Evolutionary conservation across 2,329 filamentous ascomycete genomes (phyloP).

Genomic region (Colletotrichum gloeosporioides): DNA sequence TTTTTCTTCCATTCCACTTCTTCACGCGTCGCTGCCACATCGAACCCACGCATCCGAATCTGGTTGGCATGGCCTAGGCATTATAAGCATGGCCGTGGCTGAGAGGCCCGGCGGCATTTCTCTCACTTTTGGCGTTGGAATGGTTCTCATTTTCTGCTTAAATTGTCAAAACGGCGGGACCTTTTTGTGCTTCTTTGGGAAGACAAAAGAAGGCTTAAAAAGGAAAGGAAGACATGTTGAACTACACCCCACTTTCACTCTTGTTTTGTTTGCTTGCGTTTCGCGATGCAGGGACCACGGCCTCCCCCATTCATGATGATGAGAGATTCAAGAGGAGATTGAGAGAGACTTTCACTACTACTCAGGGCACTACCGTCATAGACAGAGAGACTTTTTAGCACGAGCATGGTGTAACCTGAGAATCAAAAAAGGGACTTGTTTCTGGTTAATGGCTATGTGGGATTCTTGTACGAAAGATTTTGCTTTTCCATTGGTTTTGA

Average conservation of each 20-base stretch:
- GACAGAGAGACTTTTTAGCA: constrained; percentile 21
- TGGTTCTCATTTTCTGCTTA: neutral
- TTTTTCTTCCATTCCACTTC: neutral
- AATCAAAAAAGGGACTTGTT: constrained; percentile 22
- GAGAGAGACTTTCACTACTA: constrained; percentile 21
- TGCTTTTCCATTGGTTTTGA: constrained; percentile 9
- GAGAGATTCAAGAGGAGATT: constrained; percentile 23
- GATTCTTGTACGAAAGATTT: constrained; percentile 21
- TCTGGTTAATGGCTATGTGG: constrained; percentile 18
- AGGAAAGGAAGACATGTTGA: constrained; percentile 14
- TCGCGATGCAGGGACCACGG: constrained; percentile 27
- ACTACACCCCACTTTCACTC: constrained; percentile 10
- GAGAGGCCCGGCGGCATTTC: neutral
- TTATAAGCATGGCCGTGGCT: constrained; percentile 13
- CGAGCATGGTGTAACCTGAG: constrained; percentile 24
- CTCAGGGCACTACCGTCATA: constrained; percentile 22
- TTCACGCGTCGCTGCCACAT: neutral
- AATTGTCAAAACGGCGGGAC: constrained; percentile 19
- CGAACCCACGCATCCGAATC: neutral
- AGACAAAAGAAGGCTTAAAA: constrained; percentile 15
- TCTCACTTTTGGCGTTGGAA: constrained; percentile 14
- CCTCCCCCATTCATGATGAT: constrained; percentile 19
- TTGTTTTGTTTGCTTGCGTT: constrained; percentile 22
- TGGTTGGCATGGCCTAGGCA: neutral
- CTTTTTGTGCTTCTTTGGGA: constrained; percentile 20